phyloP scores from a whole-genome alignment of 179 eudicot genomes.

The Patellifolia procumbens region DNA sequence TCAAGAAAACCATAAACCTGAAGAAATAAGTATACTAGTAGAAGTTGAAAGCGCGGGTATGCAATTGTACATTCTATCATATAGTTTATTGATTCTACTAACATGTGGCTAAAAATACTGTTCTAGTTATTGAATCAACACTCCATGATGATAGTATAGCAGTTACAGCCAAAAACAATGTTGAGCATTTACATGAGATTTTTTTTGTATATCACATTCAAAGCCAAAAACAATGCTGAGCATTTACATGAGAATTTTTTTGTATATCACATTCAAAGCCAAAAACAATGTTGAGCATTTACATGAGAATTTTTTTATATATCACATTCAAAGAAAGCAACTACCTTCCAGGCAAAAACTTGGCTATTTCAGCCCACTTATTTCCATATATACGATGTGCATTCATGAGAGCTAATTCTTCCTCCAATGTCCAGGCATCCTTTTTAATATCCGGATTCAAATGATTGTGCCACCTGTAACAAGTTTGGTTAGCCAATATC shows the following conservation, averaged over 20 bases:
- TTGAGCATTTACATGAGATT: neutral
- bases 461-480: slow-evolving; percentile 98
- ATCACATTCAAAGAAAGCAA: neutral
- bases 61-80: too few species aligned
- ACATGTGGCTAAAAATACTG: neutral
- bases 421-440: slow-evolving; percentile 93
- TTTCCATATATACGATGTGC: slow-evolving; percentile 83
- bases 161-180: neutral
- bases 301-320: neutral
- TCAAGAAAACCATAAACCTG: too few species aligned
- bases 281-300: neutral
- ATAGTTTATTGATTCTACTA: too few species aligned
- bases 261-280: neutral
- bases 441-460: slow-evolving; percentile 87
- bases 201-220: too few species aligned
- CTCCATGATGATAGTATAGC: neutral
- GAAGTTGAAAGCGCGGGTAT: neutral
- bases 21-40: too few species aligned
- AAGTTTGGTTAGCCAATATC: slow-evolving; percentile 3
- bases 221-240: neutral
- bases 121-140: neutral
- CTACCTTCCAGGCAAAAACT: slow-evolving; percentile 89
- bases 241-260: too few species aligned
- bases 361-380: slow-evolving; percentile 99
- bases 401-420: slow-evolving; percentile 79